Evolutionary conservation across 2,329 filamentous ascomycete genomes (phyloP), one percentile per base, ranked within the genome.

Genomic region (Atkinsonella texensis): DNA sequence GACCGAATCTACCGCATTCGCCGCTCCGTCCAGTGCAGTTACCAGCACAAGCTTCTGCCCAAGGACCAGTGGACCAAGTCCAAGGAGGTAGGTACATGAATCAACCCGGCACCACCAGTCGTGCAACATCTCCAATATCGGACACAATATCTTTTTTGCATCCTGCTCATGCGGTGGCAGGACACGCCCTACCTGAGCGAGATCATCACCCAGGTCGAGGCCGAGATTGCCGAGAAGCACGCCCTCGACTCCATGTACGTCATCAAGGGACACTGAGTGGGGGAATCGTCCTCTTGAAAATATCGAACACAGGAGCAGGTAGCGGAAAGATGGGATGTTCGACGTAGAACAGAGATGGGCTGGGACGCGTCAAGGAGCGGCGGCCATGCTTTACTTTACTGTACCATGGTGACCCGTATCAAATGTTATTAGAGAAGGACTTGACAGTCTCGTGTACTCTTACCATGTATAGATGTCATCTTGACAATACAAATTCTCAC

Each of bases 1-100:
- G 93, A 98, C 76, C 91, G 93, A 70, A 83, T 97, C 69, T 98
- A 89, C 84, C 90, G 93, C 67, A 82, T 98, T 72, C 88, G 93
- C 75, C 84, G 93, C 73, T 91, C 93, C 64, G 84, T 94, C 74
- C 93, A 98, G 74, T 75, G 73, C 70, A 80, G 75, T 63, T 69
- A 80, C 65, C 69, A 75, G 63, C 81, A 84, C 69, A 81, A 82
- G 73, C 71, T 84, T 56, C 74, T 84, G 52, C 78, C 81, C 67
- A 77, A 77, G 72, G 65, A 73, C 35, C 68, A 81, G 65, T 81
- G 78, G 79, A 80, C 75, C 60, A 80, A 77, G 70, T 60, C 72
- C 59, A 70, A 76, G 62, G 72, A 77, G 60, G 74, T 77, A 64
- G 63, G 67, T 55, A 15, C 8, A 15, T 23, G 35, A 12, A 18